A percentile compares a stretch with the other conserved stretches of the same genome.
Conservation (phyloP, 768 basidiomycete genomes). For the Russula dissimulans region DNA sequence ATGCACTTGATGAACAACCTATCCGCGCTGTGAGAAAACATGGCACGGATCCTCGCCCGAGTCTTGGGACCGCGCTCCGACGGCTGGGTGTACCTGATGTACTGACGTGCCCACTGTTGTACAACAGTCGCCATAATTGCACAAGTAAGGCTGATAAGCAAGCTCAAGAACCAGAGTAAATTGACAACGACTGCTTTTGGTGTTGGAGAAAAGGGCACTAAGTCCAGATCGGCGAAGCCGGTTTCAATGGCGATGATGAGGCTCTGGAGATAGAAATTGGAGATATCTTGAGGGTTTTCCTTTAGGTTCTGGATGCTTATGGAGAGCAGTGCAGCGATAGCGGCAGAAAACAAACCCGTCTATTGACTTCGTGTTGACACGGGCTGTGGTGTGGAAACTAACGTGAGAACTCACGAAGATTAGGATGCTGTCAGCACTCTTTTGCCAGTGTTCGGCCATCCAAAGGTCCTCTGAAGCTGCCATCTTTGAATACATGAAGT, state of each 20-base stretch:
- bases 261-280: background rate
- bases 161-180: background rate
- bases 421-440: slow-evolving; percentile 13
- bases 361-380: background rate
- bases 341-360: slow-evolving; percentile 15
- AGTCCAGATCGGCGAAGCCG: background rate
- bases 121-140: background rate
- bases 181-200: background rate
- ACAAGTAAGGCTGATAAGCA: background rate
- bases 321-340: background rate
- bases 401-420: slow-evolving; percentile 10
- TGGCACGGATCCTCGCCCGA: background rate
- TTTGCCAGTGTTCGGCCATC: slow-evolving; percentile 12
- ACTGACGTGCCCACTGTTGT: background rate
- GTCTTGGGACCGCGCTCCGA: background rate
- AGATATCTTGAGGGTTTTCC: background rate
- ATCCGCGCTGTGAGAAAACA: background rate
- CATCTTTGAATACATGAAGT: slow-evolving; percentile 3
- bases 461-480: slow-evolving; percentile 10
- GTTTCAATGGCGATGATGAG: no score
- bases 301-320: background rate
- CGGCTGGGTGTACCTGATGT: background rate
- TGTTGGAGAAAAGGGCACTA: background rate
- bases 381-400: no score
- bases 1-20: background rate